A percentile compares a stretch with the other conserved stretches of the same genome.
Evolutionary conservation across 345 rosid genomes (phyloP).

Genomic region (Gossypium sturtianum): DNA sequence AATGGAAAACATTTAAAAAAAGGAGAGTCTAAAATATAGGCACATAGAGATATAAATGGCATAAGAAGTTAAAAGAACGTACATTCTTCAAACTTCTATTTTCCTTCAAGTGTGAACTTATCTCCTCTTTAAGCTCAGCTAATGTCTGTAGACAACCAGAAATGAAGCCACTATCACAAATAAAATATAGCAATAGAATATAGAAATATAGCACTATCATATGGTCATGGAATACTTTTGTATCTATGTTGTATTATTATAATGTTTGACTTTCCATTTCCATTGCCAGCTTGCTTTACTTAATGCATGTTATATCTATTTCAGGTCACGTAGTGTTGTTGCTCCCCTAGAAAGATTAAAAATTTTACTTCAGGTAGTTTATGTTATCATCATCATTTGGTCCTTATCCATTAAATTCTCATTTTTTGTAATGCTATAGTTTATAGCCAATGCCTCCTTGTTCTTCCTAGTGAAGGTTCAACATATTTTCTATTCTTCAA

Average conservation of each 20-base stretch:
- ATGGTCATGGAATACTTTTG: neutral
- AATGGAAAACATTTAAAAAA: no score
- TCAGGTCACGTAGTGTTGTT: slow-evolving; percentile 67
- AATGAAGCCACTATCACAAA: no score
- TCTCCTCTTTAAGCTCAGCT: no score
- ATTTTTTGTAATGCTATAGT: neutral
- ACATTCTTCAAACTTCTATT: no score
- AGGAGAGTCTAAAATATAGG: no score
- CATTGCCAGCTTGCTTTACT: neutral
- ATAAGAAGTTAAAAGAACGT: no score
- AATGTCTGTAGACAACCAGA: no score
- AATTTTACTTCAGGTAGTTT: slow-evolving; percentile 50
- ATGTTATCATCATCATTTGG: neutral
- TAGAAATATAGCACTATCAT: no score
- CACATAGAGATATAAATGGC: no score
- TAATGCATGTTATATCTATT: neutral
- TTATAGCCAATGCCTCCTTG: neutral
- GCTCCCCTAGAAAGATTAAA: slow-evolving; percentile 56
- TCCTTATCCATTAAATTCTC: neutral
- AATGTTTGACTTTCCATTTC: neutral
- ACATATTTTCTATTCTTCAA: slow-evolving; percentile 22
- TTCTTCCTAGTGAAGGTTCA: neutral
- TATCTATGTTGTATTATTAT: neutral
- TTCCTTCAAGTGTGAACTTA: no score
- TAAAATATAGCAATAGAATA: no score